Percentiles rank a stretch among this genome's conserved stretches.
Conservation (phyloP, 23 red algal genomes). For the Gracilaria vermiculophylla region DNA sequence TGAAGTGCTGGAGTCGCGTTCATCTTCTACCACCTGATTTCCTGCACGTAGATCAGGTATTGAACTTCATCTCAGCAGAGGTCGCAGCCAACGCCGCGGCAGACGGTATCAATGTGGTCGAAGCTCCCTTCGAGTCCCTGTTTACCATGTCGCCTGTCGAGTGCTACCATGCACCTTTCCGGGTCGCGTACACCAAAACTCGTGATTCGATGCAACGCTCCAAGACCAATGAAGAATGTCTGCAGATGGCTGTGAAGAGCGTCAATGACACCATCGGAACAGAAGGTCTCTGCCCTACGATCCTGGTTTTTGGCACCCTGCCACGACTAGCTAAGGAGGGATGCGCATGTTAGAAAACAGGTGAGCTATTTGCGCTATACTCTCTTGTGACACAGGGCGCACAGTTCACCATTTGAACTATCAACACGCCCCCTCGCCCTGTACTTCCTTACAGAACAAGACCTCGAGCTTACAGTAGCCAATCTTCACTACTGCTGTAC, state of each 20-base stretch:
- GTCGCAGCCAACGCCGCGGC: not conserved
- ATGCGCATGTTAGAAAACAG: too few relatives aligned
- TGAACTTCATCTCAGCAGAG: constrained; percentile 9
- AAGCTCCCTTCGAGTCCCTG: constrained; percentile 22
- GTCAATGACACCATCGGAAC: constrained; percentile 36
- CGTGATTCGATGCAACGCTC: not conserved
- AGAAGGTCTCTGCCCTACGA: constrained; percentile 22
- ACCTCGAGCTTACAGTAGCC: too few relatives aligned
- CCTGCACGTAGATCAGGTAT: not conserved
- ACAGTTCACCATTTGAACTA: too few relatives aligned
- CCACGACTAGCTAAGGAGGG: not conserved
- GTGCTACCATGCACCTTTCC: constrained; percentile 17
- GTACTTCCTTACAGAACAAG: too few relatives aligned
- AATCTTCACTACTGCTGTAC: too few relatives aligned
- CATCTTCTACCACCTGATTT: constrained; percentile 5
- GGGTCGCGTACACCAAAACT: not conserved
- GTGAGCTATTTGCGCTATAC: too few relatives aligned
- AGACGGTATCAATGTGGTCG: not conserved
- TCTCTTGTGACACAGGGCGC: too few relatives aligned
- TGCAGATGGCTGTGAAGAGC: constrained; percentile 16
- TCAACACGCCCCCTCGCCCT: too few relatives aligned
- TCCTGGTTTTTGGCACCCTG: constrained; percentile 13
- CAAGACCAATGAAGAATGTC: not conserved
- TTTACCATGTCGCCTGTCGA: constrained; percentile 37
- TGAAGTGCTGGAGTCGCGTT: not conserved